Conservation (phyloP, 2,329 filamentous ascomycete genomes). For the Fonsecaea erecta region DNA sequence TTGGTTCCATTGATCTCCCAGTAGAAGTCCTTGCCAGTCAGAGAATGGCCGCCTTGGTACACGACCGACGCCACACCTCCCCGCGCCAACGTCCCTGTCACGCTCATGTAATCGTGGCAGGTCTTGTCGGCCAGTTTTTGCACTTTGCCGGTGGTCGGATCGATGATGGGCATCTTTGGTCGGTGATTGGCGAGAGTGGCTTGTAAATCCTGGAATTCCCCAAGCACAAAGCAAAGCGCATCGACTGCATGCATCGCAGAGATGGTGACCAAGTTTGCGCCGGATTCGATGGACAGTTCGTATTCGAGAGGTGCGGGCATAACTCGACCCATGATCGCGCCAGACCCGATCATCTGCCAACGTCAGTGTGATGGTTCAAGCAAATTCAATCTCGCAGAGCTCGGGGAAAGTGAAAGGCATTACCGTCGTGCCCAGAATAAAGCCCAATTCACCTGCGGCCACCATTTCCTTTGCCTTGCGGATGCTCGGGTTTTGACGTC, state of each 20-base stretch:
- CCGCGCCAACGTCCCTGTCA: conserved; percentile 21
- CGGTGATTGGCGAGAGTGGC: conserved; percentile 28
- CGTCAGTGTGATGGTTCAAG: background rate
- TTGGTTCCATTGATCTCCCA: conserved; percentile 35
- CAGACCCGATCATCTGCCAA: conserved; percentile 36
- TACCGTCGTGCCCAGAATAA: conserved; percentile 56
- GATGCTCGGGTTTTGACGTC: conserved; percentile 51
- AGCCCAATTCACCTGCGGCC: conserved; percentile 53
- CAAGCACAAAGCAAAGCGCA: conserved; percentile 31
- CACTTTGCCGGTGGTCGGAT: conserved; percentile 10
- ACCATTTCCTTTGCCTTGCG: conserved; percentile 54
- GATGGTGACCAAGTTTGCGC: conserved; percentile 34
- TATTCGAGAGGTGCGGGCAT: conserved; percentile 19
- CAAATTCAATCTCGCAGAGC: background rate
- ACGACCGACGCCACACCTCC: conserved; percentile 27
- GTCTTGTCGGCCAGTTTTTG: conserved; percentile 23
- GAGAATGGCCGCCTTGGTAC: conserved; percentile 20
- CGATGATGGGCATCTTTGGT: conserved; percentile 20
- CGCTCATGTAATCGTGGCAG: conserved; percentile 27
- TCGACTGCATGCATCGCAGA: conserved; percentile 30
- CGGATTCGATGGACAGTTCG: conserved; percentile 21
- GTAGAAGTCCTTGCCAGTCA: conserved; percentile 22
- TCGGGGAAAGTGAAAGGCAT: background rate
- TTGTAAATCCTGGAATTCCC: conserved; percentile 28
- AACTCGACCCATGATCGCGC: conserved; percentile 15